Conservation (phyloP, 2,329 filamentous ascomycete species). For the Botrytis paeoniae region DNA sequence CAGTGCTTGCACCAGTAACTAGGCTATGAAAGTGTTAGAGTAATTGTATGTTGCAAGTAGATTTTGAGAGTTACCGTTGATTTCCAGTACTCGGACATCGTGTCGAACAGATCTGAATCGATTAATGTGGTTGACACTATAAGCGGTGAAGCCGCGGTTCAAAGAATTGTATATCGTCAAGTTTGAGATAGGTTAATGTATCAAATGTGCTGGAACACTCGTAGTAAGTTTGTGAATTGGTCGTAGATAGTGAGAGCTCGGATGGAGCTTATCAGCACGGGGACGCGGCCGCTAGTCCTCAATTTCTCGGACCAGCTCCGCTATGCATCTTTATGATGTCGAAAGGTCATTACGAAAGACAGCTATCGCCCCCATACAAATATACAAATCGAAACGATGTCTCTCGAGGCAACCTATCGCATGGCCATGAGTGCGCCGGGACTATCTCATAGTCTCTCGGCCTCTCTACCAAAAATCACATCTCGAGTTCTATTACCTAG, state of each 20-base stretch:
- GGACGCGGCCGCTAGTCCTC: constrained; percentile 10
- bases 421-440: constrained; percentile 28
- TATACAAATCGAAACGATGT: constrained; percentile 22
- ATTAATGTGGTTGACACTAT: not conserved
- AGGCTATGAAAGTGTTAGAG: constrained; percentile 48
- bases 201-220: not conserved
- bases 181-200: not conserved
- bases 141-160: not conserved
- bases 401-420: constrained; percentile 30
- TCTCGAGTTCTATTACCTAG: constrained; percentile 25
- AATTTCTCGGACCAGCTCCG: constrained; percentile 4
- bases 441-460: constrained; percentile 26
- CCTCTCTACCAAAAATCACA: constrained; percentile 22
- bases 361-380: not conserved
- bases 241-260: not conserved
- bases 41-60: not conserved
- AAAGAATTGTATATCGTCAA: not conserved
- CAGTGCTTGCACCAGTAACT: constrained; percentile 99
- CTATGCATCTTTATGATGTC: not conserved
- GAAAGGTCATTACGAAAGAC: not conserved
- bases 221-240: not conserved
- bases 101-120: constrained; percentile 5
- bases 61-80: constrained; percentile 60
- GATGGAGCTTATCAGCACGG: not conserved
- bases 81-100: constrained; percentile 98